Percentiles rank a stretch among this genome's conserved stretches.
These are phyloP conservation scores for Candida nanaspora DNA, from an alignment of 805 yeast species.

Conservation along the genomic window DNA sequence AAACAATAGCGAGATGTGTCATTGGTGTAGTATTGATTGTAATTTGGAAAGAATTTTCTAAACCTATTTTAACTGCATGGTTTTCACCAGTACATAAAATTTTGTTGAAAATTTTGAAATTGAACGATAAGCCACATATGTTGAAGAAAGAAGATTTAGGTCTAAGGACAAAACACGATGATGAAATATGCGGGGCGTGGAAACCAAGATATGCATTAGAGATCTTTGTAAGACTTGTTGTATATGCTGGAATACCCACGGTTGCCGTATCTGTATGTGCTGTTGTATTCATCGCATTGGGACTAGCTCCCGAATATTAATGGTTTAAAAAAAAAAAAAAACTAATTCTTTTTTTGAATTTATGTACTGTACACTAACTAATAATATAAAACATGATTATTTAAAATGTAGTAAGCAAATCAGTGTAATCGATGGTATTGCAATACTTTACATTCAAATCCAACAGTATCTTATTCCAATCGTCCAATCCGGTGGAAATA, in stretches of 20 bases:
- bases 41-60: conserved; percentile 68
- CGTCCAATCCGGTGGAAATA: neutral
- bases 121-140: neutral
- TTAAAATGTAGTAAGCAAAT: no score
- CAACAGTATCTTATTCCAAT: neutral
- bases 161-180: neutral
- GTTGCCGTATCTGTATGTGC: conserved; percentile 32
- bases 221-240: conserved; percentile 66
- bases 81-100: conserved; percentile 50
- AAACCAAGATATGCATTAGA: conserved; percentile 65
- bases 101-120: neutral
- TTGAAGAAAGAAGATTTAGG: neutral
- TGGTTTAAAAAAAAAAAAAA: neutral
- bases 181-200: conserved; percentile 38
- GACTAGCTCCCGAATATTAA: conserved; percentile 8
- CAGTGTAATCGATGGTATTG: no score
- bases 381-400: no score
- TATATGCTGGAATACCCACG: conserved; percentile 75
- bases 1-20: conserved; percentile 38
- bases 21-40: conserved; percentile 60
- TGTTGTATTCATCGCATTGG: conserved; percentile 9
- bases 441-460: neutral
- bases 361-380: no score
- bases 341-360: no score
- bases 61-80: conserved; percentile 51